Evolutionary conservation across 768 basidiomycete genomes (phyloP), one percentile per base, ranked within the genome.

Genomic region (Mycena vitilis): DNA sequence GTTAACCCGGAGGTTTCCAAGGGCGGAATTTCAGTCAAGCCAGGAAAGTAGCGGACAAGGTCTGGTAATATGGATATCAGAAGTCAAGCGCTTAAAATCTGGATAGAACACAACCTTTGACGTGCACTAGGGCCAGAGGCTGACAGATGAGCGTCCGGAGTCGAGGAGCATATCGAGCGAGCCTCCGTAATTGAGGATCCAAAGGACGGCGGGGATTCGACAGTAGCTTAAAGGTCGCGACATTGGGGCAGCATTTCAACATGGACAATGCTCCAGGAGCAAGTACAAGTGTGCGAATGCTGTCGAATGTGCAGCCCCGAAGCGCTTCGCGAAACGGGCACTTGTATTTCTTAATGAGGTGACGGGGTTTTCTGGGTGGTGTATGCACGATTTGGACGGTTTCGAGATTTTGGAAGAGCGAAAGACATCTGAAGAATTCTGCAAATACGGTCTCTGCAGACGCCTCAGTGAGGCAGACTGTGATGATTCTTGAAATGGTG

Each of bases 401-500:
- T 20, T 75, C 60, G 5, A 78, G 71, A 38, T 75, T 76, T 30
- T 69, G 69, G 22, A 78, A 70, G 36, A 75, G 61, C 0, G 72
- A 51, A 6, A 77, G 72, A 51, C 74, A 76, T 37, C 71, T 60
- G 30, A 70, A 72, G 25, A 77, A 64, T 52, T 81, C 79, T 5
- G 34, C n/a, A 8, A 74, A 36, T 12, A 76, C 71, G 2, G 55
- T 64, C 15, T 61, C 54, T 18, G 51, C n/a, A 12, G 68, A 75
- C 38, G 48, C 66, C 16, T 68, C 45, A 23, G 58, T 66, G n/a
- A 76, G 65, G 15, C 66, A n/a, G 5, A 75, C 70, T 45, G 75
- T 73, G 18, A 75, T 63, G 7, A 63, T 68, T 54, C 75, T 75
- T 5, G 13, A 4, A 30, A 34, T 42, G 11, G 34, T 49, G 11